Evolutionary conservation across 768 basidiomycete species (phyloP).

Genomic region (Suillus hirtellus): DNA sequence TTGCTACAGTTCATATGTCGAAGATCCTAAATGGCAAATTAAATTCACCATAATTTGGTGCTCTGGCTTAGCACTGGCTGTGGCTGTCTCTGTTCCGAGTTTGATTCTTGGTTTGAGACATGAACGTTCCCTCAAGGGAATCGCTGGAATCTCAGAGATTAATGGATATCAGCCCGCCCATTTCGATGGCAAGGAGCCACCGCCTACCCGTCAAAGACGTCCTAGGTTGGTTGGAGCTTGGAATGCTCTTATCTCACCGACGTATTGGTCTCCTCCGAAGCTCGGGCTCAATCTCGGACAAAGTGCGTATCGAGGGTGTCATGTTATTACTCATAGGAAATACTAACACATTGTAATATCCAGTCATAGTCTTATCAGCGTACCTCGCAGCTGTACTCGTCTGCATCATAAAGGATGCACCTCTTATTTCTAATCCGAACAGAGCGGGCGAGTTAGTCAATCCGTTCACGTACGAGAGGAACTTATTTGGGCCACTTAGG

Average conservation of each 20-base stretch:
- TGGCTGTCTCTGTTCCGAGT: slow-evolving; percentile 51
- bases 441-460: slow-evolving; percentile 55
- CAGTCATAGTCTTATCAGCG: slow-evolving; percentile 56
- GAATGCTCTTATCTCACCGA: slow-evolving; percentile 36
- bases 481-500: slow-evolving; percentile 34
- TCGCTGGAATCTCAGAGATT: slow-evolving; percentile 55
- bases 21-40: slow-evolving; percentile 76
- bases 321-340: background rate
- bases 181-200: background rate
- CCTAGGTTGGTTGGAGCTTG: slow-evolving; percentile 28
- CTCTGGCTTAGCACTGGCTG: slow-evolving; percentile 47
- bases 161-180: slow-evolving; percentile 32
- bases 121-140: slow-evolving; percentile 43
- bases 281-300: slow-evolving; percentile 58
- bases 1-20: slow-evolving; percentile 63
- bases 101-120: slow-evolving; percentile 38
- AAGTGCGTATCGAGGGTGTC: slow-evolving; percentile 40
- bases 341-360: slow-evolving; percentile 4
- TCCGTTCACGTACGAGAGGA: background rate
- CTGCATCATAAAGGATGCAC: slow-evolving; percentile 62
- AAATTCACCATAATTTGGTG: slow-evolving; percentile 77
- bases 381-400: slow-evolving; percentile 60
- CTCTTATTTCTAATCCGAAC: slow-evolving; percentile 70
- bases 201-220: background rate
- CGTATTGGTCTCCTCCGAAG: slow-evolving; percentile 51